phyloP scores from a whole-genome alignment of 495 filamentous ascomycete species.

The Lentithecium fluviatile region DNA sequence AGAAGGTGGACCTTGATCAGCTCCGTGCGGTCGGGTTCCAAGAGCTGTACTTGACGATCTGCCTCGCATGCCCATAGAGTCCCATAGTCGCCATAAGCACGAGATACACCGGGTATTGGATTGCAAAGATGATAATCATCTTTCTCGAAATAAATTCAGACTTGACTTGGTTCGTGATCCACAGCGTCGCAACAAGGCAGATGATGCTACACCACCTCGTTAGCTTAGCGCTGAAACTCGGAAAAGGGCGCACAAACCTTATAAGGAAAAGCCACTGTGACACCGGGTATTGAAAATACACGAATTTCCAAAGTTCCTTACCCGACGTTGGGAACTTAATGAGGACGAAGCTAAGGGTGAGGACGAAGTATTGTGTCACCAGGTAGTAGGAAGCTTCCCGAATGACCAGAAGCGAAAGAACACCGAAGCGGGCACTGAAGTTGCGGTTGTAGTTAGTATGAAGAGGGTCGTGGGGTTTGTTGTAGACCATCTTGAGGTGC shows the following conservation, averaged over 20 bases:
- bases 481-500: constrained; percentile 39
- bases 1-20: constrained; percentile 5
- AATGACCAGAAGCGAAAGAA: constrained; percentile 41
- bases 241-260: constrained; percentile 32
- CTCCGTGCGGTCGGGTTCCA: constrained; percentile 43
- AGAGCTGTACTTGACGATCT: constrained; percentile 40
- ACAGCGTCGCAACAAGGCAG: constrained; percentile 39
- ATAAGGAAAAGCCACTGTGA: constrained; percentile 46
- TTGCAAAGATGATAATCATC: constrained; percentile 38
- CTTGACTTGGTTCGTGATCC: constrained; percentile 39
- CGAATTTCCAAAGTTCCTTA: constrained; percentile 31
- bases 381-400: constrained; percentile 44
- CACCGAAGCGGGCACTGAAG: constrained; percentile 38
- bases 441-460: constrained; percentile 23
- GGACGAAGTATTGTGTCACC: constrained; percentile 41
- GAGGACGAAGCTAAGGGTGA: constrained; percentile 40
- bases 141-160: constrained; percentile 38
- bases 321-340: constrained; percentile 37
- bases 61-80: constrained; percentile 43
- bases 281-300: constrained; percentile 44
- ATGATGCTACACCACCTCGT: constrained; percentile 25
- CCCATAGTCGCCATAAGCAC: constrained; percentile 41
- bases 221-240: not conserved
- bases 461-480: constrained; percentile 27
- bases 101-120: constrained; percentile 39